Evolutionary conservation across 177 flowering plant genomes (phyloP).

Genomic region (Vitis hybrid): DNA sequence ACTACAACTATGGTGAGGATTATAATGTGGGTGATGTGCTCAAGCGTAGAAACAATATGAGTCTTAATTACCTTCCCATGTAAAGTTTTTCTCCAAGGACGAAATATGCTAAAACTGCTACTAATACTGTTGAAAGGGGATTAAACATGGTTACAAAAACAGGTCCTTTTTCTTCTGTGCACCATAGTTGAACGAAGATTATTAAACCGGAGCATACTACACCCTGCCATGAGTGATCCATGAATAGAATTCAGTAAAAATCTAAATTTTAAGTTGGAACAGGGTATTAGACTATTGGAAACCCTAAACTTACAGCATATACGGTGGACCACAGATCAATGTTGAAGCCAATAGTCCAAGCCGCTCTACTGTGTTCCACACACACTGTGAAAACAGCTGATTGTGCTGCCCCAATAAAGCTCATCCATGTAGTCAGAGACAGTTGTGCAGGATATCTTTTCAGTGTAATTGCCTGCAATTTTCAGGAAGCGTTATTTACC

Average conservation of each 20-base stretch:
- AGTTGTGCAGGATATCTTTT: constrained; percentile 81
- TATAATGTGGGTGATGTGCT: not conserved
- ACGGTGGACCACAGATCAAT: constrained; percentile 63
- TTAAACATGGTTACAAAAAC: constrained; percentile 89
- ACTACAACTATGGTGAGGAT: not conserved
- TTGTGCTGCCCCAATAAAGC: constrained; percentile 73
- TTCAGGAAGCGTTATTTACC: not conserved
- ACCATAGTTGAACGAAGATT: constrained; percentile 68
- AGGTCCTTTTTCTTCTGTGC: constrained; percentile 74
- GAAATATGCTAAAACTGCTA: constrained; percentile 65
- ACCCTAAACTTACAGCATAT: constrained; percentile 52
- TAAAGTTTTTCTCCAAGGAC: constrained; percentile 63
- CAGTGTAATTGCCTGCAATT: constrained; percentile 62
- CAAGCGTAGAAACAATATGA: not conserved
- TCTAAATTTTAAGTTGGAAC: not conserved
- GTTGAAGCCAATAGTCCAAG: constrained; percentile 64
- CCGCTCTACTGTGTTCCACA: constrained; percentile 40
- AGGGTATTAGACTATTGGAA: not conserved
- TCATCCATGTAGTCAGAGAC: constrained; percentile 85
- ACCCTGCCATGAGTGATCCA: constrained; percentile 47
- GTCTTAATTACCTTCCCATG: constrained; percentile 57
- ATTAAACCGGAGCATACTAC: constrained; percentile 62
- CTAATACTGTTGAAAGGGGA: constrained; percentile 64
- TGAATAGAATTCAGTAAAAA: constrained; percentile 7
- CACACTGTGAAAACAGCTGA: constrained; percentile 65